A percentile compares a stretch with the other conserved stretches of the same genome.
Evolutionary conservation across 2,329 filamentous ascomycete genomes (phyloP).

Genomic region (Arthrobotrys megalospora): DNA sequence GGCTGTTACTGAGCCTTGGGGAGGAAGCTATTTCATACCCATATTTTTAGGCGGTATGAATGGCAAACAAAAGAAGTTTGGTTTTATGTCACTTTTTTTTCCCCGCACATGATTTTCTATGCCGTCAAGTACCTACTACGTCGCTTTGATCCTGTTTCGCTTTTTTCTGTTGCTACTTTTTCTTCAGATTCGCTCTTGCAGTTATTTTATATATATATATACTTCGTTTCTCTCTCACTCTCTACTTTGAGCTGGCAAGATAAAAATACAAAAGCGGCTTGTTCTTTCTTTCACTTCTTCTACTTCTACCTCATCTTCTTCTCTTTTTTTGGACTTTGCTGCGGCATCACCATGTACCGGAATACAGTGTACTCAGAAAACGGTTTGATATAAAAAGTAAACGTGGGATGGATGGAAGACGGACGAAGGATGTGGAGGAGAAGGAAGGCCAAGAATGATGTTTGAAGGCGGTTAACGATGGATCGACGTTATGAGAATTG

Average conservation of each 20-base stretch:
- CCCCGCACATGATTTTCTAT: background rate
- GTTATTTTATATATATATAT: conserved; percentile 23
- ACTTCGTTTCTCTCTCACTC: conserved; percentile 8
- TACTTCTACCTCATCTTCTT: background rate
- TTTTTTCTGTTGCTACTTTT: background rate
- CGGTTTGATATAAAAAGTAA: background rate
- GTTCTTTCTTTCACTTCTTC: background rate
- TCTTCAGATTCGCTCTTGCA: background rate
- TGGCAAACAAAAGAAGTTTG: conserved; percentile 34
- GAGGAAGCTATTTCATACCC: conserved; percentile 53
- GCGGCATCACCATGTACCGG: conserved; percentile 4
- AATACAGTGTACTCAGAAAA: conserved; percentile 7
- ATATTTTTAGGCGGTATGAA: conserved; percentile 61
- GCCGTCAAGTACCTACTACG: background rate
- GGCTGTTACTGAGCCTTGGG: background rate
- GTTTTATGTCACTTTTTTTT: conserved; percentile 12
- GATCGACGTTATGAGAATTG: too few relatives aligned
- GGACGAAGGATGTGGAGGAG: background rate
- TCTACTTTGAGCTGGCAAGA: conserved; percentile 7
- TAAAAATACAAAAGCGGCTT: conserved; percentile 23
- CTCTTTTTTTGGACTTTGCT: background rate
- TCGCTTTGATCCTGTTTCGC: background rate
- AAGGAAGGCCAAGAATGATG: background rate
- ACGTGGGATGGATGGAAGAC: background rate
- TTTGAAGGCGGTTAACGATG: too few relatives aligned